These are phyloP conservation scores for Houttuynia cordata DNA, from an alignment of 164 flowering plant species.

Conservation along the genomic window DNA sequence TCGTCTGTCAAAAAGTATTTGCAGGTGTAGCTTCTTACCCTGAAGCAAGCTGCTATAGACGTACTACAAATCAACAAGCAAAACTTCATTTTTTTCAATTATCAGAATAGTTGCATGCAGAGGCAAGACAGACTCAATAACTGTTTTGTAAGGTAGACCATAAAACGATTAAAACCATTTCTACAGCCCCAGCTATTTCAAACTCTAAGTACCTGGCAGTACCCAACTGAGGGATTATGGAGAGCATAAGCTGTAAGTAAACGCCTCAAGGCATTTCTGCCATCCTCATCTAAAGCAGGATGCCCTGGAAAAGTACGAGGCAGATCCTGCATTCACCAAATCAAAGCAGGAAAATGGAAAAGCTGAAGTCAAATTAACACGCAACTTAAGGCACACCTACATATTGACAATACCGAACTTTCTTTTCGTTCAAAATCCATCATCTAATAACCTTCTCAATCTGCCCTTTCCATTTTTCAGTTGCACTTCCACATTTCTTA, in stretches of 20 bases:
- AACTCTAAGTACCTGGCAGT: slow-evolving; percentile 70
- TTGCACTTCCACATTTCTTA: slow-evolving; percentile 18
- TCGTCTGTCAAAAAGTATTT: too few species aligned
- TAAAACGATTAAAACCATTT: not conserved
- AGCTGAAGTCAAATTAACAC: not conserved
- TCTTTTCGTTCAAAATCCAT: slow-evolving; percentile 2
- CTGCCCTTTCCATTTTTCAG: slow-evolving; percentile 92
- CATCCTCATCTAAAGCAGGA: slow-evolving; percentile 95
- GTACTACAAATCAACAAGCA: too few species aligned
- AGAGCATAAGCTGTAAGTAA: slow-evolving; percentile 95
- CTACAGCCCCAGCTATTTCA: not conserved
- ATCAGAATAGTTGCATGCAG: too few species aligned
- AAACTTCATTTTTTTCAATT: too few species aligned
- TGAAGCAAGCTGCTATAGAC: too few species aligned
- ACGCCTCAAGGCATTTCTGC: slow-evolving; percentile 94
- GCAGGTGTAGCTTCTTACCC: too few species aligned
- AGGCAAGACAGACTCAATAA: too few species aligned
- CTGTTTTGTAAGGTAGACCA: not conserved
- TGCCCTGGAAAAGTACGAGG: slow-evolving; percentile 99
- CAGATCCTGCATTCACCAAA: slow-evolving; percentile 48
- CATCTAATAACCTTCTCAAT: slow-evolving; percentile 80
- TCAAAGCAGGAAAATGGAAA: not conserved
- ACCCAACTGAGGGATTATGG: slow-evolving; percentile 96
- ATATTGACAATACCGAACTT: not conserved
- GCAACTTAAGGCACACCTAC: not conserved